Conservation (phyloP, 1,284 basidiomycete species). For the Sphagnurus paluster region DNA sequence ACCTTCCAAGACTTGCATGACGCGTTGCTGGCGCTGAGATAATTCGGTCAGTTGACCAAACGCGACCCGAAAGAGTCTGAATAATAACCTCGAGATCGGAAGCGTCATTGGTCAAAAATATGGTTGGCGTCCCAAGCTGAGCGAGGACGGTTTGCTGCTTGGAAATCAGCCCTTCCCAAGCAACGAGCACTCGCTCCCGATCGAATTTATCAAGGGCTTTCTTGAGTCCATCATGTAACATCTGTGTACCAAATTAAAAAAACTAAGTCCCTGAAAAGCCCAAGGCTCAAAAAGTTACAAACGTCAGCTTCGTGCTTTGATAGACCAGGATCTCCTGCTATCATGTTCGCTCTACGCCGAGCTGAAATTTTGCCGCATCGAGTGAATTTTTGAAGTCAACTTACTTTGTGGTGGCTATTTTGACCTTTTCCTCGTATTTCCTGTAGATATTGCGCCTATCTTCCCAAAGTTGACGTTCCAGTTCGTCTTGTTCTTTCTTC, state of each 20-base stretch:
- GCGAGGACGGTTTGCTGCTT: conserved; percentile 68
- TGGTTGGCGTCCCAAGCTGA: conserved; percentile 61
- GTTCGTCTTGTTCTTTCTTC: conserved; percentile 62
- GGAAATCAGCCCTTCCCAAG: conserved; percentile 72
- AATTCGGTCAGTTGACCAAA: neutral
- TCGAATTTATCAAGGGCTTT: conserved; percentile 69
- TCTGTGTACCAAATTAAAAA: conserved; percentile 43
- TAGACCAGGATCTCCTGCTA: conserved; percentile 53
- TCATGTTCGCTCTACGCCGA: conserved; percentile 53
- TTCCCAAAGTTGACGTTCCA: conserved; percentile 65
- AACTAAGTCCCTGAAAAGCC: neutral
- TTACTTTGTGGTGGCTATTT: conserved; percentile 64
- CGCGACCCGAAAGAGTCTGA: neutral
- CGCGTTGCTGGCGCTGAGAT: conserved; percentile 44
- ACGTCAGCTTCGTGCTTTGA: conserved; percentile 73
- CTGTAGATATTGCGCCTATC: conserved; percentile 59
- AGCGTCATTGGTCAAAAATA: conserved; percentile 55
- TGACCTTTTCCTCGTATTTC: conserved; percentile 70
- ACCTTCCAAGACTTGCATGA: conserved; percentile 47
- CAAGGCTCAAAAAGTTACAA: conserved; percentile 6
- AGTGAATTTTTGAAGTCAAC: conserved; percentile 23
- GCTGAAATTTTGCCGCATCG: conserved; percentile 1
- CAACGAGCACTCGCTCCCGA: conserved; percentile 57
- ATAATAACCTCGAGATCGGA: conserved; percentile 53
- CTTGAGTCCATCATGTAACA: conserved; percentile 59